Base-by-base conservation (phyloP, 2,329 filamentous ascomycete genomes). In the Chrysoporthe deuterocubensis region DNA sequence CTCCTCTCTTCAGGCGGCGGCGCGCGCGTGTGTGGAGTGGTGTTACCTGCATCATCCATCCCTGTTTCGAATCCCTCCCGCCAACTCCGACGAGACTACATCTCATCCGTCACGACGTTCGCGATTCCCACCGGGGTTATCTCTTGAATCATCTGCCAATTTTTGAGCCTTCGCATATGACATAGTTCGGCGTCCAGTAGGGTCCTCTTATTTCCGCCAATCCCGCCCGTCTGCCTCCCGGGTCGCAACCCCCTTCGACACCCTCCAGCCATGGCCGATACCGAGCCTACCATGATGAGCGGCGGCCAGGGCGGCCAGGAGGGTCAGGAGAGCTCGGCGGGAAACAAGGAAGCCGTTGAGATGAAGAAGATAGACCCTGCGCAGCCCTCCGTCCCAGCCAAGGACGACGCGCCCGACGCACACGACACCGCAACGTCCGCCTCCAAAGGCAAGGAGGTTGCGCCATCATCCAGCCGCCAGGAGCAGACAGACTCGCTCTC, bases 401-500 rank as follows among this genome's bases (percentile, higher is more conserved):
- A 71, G 56, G 68, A 70, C 52, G 57, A 64, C 42, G 37, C 46
- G 8, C 60, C 65, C 14, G 37, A 43, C 14, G 64, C 64, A 62
- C 62, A 65, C 34, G 57, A 70, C 69, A 63, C 71, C 59, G 65
- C 72, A 70, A 66, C 70, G 69, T 65, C 65, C 57, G 37, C 67
- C 14, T 48, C 71, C 9, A 78, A 78, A 54, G 73, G 73, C n/a
- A 78, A 75, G 69, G 75, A 74, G 64, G 70, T 72, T 32, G 67
- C 73, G 37, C 43, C 68, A 9, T 42, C 73, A 44, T 64, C n/a
- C 71, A 70, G 42, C 73, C 76, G 54, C 68, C 73, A 52, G 71
- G 67, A 70, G 67, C 71, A 48, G 76, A 65, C 72, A 32, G 79
- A 70, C 67, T 79, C 72, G 67, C 75, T 72, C 71, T 79, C 76